These are phyloP conservation scores for Mercurialis annua DNA, from an alignment of 345 rosid genomes.

Conservation along the genomic window DNA sequence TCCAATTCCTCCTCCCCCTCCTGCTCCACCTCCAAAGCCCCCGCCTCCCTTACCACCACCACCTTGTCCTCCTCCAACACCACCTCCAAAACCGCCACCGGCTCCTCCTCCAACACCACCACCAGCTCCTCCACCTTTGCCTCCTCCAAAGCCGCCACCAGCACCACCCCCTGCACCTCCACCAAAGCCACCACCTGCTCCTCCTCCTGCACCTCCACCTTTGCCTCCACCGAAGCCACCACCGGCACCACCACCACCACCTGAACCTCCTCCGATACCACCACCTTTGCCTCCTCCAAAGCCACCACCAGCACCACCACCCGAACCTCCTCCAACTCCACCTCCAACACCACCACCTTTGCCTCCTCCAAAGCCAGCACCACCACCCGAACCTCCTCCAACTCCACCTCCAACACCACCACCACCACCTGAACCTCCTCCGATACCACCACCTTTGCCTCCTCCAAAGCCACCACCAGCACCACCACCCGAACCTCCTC, in stretches of 20 bases:
- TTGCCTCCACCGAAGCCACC: not conserved
- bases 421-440: conserved; percentile 31
- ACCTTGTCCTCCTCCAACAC: conserved; percentile 35
- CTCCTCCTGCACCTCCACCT: conserved; percentile 9
- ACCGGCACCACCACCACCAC: not conserved
- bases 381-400: conserved; percentile 18
- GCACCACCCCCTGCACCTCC: not conserved
- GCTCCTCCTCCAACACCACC: conserved; percentile 22
- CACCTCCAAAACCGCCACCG: conserved; percentile 24
- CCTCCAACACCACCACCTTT: not conserved
- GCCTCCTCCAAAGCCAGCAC: not conserved
- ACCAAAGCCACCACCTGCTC: not conserved
- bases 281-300: not conserved
- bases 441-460: conserved; percentile 20
- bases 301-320: conserved; percentile 2
- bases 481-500: not conserved
- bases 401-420: conserved; percentile 36
- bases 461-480: conserved; percentile 24
- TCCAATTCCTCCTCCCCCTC: conserved; percentile 13
- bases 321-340: not conserved
- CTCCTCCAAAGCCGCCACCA: not conserved
- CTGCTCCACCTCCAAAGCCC: conserved; percentile 2
- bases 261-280: not conserved
- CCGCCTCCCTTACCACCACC: conserved; percentile 30
- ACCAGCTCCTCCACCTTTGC: conserved; percentile 8